A percentile compares a stretch with the other conserved stretches of the same genome.
Evolutionary conservation across 768 basidiomycete species (phyloP).

Genomic region (Serendipita indica): DNA sequence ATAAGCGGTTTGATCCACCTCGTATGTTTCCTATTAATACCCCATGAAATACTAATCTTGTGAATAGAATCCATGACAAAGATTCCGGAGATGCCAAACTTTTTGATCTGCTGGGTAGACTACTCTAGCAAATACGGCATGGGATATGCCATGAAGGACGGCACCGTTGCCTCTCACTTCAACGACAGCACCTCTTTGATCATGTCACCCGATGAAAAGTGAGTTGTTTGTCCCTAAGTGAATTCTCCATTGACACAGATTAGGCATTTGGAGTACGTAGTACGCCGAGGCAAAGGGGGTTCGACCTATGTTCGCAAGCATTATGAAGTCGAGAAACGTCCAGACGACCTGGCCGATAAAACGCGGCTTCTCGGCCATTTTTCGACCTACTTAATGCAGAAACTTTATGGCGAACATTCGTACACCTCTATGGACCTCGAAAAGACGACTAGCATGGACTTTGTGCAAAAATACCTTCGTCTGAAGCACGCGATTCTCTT

Average conservation of each 20-base stretch:
- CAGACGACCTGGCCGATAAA: conserved; percentile 76
- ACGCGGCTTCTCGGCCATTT: conserved; percentile 89
- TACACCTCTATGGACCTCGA: conserved; percentile 62
- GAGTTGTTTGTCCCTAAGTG: conserved; percentile 22
- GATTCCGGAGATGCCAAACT: conserved; percentile 43
- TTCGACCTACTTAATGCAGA: conserved; percentile 86
- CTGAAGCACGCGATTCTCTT: conserved; percentile 98
- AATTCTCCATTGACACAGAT: conserved; percentile 5
- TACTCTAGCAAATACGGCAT: conserved; percentile 99
- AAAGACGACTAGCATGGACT: conserved; percentile 75
- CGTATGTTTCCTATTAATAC: conserved; percentile 24
- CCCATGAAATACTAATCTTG: background rate
- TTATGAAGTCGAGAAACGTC: conserved; percentile 52
- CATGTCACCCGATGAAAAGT: conserved; percentile 78
- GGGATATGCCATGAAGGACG: conserved; percentile 94
- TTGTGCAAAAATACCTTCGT: conserved; percentile 86
- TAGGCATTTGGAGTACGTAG: conserved; percentile 84
- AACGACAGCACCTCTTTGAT: conserved; percentile 87
- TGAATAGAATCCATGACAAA: background rate
- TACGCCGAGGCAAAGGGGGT: conserved; percentile 43
- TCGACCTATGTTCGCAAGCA: conserved; percentile 58
- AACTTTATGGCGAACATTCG: conserved; percentile 68
- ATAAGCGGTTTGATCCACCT: conserved; percentile 54
- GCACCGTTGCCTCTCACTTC: conserved; percentile 88
- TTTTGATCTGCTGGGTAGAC: conserved; percentile 98